These are phyloP conservation scores for Castanea crenata DNA, from an alignment of 306 rosid genomes.

Conservation along the genomic window DNA sequence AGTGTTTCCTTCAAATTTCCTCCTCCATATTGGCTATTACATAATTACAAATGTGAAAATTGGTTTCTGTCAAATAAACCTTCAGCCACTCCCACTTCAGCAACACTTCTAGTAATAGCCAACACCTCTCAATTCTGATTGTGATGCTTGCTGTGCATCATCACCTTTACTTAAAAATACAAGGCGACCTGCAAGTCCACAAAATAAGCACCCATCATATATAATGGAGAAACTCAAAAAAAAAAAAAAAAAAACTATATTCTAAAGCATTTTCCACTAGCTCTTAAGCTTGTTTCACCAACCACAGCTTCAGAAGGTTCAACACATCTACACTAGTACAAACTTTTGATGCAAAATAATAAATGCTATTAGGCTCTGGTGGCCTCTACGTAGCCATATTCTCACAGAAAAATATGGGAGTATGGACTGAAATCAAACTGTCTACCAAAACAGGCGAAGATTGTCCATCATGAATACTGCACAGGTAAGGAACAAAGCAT, in stretches of 20 bases:
- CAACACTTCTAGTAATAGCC: constrained; percentile 55
- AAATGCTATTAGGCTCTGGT: not conserved
- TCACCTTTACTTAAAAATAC: constrained; percentile 61
- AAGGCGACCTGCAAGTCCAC: constrained; percentile 61
- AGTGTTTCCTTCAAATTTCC: not conserved
- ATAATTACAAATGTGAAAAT: not conserved
- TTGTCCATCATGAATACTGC: not conserved
- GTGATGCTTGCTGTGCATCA: constrained; percentile 36
- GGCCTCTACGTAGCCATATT: not conserved
- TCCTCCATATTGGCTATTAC: not conserved
- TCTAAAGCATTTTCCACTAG: not conserved
- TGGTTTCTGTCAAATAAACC: not conserved
- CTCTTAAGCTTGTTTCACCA: not conserved
- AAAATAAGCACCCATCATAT: constrained; percentile 3
- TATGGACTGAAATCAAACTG: too few species aligned
- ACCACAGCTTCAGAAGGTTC: too few species aligned
- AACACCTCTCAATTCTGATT: constrained; percentile 39
- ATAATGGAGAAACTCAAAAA: not conserved
- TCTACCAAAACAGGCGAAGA: not conserved
- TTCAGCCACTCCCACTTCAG: not conserved
- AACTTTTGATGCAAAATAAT: not conserved
- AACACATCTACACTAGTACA: not conserved
- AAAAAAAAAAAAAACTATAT: too few species aligned
- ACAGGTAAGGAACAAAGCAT: not conserved
- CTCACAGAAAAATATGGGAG: not conserved